Conservation (phyloP, 2,329 filamentous ascomycete species). For the Dactylellina haptotyla region DNA sequence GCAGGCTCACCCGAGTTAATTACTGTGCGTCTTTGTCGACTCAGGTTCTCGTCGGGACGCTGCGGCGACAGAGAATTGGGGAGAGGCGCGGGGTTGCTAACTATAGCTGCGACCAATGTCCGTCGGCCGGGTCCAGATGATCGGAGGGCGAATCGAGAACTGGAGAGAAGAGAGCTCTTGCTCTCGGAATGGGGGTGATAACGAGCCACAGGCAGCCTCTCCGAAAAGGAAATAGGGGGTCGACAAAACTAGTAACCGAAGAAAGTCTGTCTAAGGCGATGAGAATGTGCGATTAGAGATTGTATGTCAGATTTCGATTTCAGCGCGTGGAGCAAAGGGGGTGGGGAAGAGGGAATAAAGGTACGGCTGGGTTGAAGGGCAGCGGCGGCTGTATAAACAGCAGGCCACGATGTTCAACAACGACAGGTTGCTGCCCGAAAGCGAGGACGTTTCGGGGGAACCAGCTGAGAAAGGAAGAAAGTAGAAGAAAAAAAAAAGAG, state of each 20-base stretch:
- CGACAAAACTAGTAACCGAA: background rate
- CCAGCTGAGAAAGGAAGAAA: slow-evolving; percentile 18
- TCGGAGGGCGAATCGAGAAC: background rate
- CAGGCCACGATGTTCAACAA: background rate
- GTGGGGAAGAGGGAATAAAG: background rate
- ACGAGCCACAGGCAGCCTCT: slow-evolving; percentile 2
- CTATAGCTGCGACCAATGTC: background rate
- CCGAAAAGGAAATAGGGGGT: slow-evolving; percentile 5
- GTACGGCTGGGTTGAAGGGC: slow-evolving; percentile 4
- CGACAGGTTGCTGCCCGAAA: slow-evolving; percentile 9
- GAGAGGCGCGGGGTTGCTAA: background rate
- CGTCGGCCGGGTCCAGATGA: background rate
- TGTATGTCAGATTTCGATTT: background rate
- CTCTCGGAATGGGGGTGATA: too few species aligned
- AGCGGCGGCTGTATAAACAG: background rate
- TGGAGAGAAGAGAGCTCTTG: too few species aligned
- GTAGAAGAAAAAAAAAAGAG: slow-evolving; percentile 10
- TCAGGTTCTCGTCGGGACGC: background rate
- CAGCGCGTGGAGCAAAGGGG: background rate
- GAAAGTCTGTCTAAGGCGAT: background rate
- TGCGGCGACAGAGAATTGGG: background rate
- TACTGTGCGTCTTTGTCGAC: background rate
- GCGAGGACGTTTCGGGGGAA: slow-evolving; percentile 27
- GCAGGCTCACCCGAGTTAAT: background rate
- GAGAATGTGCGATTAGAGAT: slow-evolving; percentile 14